Evolutionary conservation across 164 flowering plant species (phyloP).

Genomic region (Magnolia kwangsiensis): DNA sequence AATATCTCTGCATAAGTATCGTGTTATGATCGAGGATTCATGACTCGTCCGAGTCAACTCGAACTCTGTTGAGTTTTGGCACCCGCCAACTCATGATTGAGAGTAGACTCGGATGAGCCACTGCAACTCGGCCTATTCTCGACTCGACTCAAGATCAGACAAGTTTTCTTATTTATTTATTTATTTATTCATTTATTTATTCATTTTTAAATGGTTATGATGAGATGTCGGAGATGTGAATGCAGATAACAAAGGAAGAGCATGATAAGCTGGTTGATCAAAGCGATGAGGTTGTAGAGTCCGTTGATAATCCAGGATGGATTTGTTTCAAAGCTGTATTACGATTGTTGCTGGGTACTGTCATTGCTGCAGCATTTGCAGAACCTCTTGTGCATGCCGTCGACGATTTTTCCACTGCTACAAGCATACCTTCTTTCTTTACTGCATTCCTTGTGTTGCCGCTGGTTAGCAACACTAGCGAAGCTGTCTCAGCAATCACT

Average conservation of each 20-base stretch:
- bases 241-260: conserved; percentile 52
- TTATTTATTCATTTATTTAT: no score
- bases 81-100: no score
- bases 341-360: conserved; percentile 56
- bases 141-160: no score
- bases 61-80: no score
- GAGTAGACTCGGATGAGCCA: no score
- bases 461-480: conserved; percentile 86
- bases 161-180: no score
- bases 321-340: conserved; percentile 52
- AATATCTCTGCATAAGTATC: no score
- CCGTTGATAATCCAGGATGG: conserved; percentile 35
- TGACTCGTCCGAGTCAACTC: no score
- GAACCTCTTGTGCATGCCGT: conserved; percentile 91
- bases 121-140: no score
- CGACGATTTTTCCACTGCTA: conserved; percentile 69
- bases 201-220: no score
- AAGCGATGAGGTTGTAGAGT: no score
- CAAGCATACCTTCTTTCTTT: conserved; percentile 83
- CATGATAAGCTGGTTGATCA: conserved; percentile 39
- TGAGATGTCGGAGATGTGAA: not conserved
- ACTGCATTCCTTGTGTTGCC: conserved; percentile 83
- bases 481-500: conserved; percentile 78
- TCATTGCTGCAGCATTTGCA: conserved; percentile 74
- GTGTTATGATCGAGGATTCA: no score